These are phyloP conservation scores for Fraxinus americana DNA, from an alignment of 257 asterid genomes.

Conservation along the genomic window DNA sequence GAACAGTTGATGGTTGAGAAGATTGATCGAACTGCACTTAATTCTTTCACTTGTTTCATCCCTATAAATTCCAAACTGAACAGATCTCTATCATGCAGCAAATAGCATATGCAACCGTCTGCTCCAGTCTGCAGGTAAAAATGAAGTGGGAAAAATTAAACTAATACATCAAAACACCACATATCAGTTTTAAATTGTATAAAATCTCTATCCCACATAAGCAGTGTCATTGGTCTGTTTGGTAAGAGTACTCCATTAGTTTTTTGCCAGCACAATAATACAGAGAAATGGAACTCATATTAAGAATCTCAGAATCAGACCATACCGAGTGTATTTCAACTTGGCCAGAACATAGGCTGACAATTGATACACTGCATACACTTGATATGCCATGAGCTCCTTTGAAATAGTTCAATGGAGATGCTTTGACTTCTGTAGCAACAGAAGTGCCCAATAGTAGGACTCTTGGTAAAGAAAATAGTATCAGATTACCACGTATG, in stretches of 20 bases:
- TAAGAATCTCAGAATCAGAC: constrained; percentile 26
- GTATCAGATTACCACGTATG: constrained; percentile 83
- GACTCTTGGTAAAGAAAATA: constrained; percentile 62
- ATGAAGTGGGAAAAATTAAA: constrained; percentile 23
- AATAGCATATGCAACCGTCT: constrained; percentile 97
- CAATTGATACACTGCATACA: constrained; percentile 72
- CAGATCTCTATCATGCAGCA: constrained; percentile 58
- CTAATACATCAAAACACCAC: constrained; percentile 19
- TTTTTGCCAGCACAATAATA: constrained; percentile 18
- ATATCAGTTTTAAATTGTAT: constrained; percentile 17
- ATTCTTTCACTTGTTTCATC: constrained; percentile 86
- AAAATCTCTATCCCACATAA: constrained; percentile 17
- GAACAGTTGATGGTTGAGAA: constrained; percentile 39
- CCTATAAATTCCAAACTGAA: constrained; percentile 73
- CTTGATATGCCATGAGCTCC: constrained; percentile 98
- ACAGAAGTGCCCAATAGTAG: constrained; percentile 40
- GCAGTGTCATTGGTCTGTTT: constrained; percentile 11
- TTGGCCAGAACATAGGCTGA: constrained; percentile 52
- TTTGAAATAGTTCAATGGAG: constrained; percentile 65
- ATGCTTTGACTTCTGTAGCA: constrained; percentile 50
- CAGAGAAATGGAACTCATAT: constrained; percentile 22
- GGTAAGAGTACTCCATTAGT: constrained; percentile 18
- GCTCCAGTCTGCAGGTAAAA: constrained; percentile 73
- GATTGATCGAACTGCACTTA: constrained; percentile 66
- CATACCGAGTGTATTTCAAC: constrained; percentile 84